Conservation (phyloP, 2,329 filamentous ascomycete species). For the Cercospora zeae-maydis region DNA sequence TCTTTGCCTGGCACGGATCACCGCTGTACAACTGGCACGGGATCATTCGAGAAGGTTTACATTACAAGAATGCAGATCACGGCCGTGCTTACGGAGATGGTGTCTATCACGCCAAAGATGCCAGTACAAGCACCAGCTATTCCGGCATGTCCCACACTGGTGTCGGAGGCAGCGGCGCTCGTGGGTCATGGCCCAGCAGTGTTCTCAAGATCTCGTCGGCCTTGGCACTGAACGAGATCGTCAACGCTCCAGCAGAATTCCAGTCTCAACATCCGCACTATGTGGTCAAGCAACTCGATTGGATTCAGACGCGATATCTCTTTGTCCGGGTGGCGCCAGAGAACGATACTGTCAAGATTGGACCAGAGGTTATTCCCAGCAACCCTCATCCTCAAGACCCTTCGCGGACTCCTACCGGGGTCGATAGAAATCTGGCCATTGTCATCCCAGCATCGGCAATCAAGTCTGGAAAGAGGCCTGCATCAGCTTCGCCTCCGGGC, state of each 20-base stretch:
- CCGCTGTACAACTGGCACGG: slow-evolving; percentile 77
- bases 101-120: slow-evolving; percentile 70
- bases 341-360: slow-evolving; percentile 19
- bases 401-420: slow-evolving; percentile 41
- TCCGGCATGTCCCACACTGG: slow-evolving; percentile 19
- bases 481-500: slow-evolving; percentile 1
- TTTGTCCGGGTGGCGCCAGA: slow-evolving; percentile 52
- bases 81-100: slow-evolving; percentile 75
- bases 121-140: slow-evolving; percentile 57
- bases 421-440: slow-evolving; percentile 35
- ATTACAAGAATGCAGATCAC: slow-evolving; percentile 61
- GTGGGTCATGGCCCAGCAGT: slow-evolving; percentile 61
- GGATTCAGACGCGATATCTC: slow-evolving; percentile 87
- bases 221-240: slow-evolving; percentile 78
- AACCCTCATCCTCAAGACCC: slow-evolving; percentile 42
- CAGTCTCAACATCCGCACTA: slow-evolving; percentile 56
- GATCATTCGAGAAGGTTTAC: slow-evolving; percentile 77
- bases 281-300: slow-evolving; percentile 72
- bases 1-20: slow-evolving; percentile 88
- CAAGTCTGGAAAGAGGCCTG: slow-evolving; percentile 42
- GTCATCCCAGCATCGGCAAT: slow-evolving; percentile 54
- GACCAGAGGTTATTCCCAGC: slow-evolving; percentile 23
- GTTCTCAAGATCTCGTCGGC: slow-evolving; percentile 54
- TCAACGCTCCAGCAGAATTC: slow-evolving; percentile 68
- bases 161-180: neutral